These are phyloP conservation scores for Leptomonas pyrrhocoris DNA, from an alignment of 208 protist species.

Conservation along the genomic window DNA sequence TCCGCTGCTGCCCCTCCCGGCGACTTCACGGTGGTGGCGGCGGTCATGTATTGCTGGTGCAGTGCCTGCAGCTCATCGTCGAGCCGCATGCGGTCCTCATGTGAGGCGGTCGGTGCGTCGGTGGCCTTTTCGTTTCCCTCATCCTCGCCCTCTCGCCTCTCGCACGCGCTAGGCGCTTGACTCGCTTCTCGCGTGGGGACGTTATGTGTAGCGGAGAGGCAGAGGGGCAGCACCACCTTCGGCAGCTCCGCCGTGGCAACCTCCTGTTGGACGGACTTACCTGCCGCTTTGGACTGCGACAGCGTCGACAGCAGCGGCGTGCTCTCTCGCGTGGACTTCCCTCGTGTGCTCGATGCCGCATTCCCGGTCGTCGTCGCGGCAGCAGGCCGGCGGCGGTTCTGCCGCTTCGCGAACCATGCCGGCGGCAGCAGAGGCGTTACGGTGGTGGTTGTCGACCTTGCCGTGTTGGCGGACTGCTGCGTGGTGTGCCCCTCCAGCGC, in stretches of 20 bases:
- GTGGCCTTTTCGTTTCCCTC: background rate
- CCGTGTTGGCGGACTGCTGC: background rate
- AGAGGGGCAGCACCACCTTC: conserved; percentile 5
- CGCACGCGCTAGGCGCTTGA: background rate
- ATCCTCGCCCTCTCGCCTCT: too few relatives aligned
- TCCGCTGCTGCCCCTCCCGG: background rate
- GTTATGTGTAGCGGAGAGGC: background rate
- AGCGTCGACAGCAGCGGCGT: background rate
- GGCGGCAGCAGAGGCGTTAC: conserved; percentile 4
- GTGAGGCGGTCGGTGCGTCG: background rate
- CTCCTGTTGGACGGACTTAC: too few relatives aligned
- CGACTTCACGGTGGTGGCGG: background rate
- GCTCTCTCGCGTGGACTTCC: background rate
- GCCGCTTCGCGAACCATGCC: conserved; percentile 17
- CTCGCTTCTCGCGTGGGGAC: too few relatives aligned
- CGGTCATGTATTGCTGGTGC: conserved; percentile 28
- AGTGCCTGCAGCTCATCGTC: conserved; percentile 30
- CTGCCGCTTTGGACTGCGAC: background rate
- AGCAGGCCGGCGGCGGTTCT: conserved; percentile 1
- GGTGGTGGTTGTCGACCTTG: background rate
- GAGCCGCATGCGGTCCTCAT: conserved; percentile 11
- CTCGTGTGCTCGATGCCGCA: background rate
- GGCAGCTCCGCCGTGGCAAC: background rate
- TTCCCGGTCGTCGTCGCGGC: background rate
- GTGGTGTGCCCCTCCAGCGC: conserved; percentile 4